Base-by-base conservation (phyloP, 1,284 basidiomycete genomes). In the Meripilus lineatus region DNA sequence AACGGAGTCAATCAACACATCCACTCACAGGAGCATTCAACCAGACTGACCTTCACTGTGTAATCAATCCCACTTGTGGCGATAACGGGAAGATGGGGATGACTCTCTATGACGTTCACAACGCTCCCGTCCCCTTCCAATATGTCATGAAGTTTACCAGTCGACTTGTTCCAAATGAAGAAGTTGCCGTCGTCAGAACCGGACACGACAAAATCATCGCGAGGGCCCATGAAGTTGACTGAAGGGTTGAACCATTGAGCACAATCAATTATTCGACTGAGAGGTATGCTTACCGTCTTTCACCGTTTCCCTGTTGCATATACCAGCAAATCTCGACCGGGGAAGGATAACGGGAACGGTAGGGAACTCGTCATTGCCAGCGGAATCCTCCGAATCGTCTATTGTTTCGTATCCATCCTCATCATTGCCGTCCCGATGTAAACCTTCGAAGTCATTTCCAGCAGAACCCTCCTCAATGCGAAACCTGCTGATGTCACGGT, bases 51-150 rank as follows among this genome's bases (percentile, higher is more conserved):
- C 74, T 96, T 96, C 49, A 95, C 76, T 1, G 89, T 91, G 5
- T 76, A 71, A 61, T 96, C 93, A 48, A 97, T 95, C 1, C 93
- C 93, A 57, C 86, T 90, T 30, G 89, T 82, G 1, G 92, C 92
- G 22, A 93, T 63, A 21, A 96, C 64, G 0, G 93, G 93, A 47
- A 74, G 70, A 59, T 74, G 68, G 0, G 93, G 93, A 57, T 96
- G 92, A 2, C 81, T 81, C 61, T 93, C 89, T 49, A 96, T 79
- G 46, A 88, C 82, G 59, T 96, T 97, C 34, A 95, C 92, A 7
- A 93, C 80, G 44, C 68, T 75, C 3, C 74, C 71, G 55, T 95
- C 93, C 30, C 90, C 92, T 67, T 92, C 83, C 56, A 88, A 84
- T 45, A 96, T 83, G 13, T 85, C 88, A 47, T 80, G 74, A 10